phyloP scores from a whole-genome alignment of 106 monocot species.

The Dendrobium chrysotoxum region DNA sequence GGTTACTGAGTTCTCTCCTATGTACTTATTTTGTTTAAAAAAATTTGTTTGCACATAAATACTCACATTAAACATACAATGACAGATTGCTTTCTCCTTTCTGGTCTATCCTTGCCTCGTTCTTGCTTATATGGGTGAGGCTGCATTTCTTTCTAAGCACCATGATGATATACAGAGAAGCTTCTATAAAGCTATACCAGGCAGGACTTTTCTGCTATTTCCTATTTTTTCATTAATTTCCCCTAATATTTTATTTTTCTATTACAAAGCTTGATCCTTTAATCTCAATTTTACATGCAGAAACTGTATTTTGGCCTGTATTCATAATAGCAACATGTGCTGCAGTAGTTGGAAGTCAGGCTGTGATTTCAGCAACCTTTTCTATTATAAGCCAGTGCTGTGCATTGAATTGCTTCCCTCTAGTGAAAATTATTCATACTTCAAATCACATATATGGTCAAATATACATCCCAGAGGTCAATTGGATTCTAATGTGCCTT shows the following conservation, averaged over 20 bases:
- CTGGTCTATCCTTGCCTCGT: constrained; percentile 81
- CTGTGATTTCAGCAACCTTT: constrained; percentile 76
- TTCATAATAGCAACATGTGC: constrained; percentile 71
- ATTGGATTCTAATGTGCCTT: constrained; percentile 70
- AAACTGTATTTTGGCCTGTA: constrained; percentile 77
- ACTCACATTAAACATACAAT: background rate
- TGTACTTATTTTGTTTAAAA: background rate
- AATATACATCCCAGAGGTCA: constrained; percentile 78
- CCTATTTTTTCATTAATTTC: background rate
- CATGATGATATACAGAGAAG: constrained; percentile 71
- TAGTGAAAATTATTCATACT: constrained; percentile 72
- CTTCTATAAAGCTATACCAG: constrained; percentile 77
- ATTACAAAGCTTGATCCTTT: background rate
- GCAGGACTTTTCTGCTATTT: constrained; percentile 17
- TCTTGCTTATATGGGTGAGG: constrained; percentile 87
- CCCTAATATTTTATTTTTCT: background rate
- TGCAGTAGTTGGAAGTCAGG: constrained; percentile 77
- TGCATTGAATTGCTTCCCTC: constrained; percentile 70
- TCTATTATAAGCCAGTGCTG: constrained; percentile 71
- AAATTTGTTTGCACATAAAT: background rate
- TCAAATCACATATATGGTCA: constrained; percentile 66
- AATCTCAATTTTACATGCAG: constrained; percentile 22
- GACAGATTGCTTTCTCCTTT: constrained; percentile 58
- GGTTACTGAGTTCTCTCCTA: constrained; percentile 14
- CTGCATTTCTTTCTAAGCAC: constrained; percentile 80